Percentiles rank a stretch among this genome's conserved stretches.
phyloP scores from a whole-genome alignment of 257 asterid genomes.

The Nyctanthes arbortristis region DNA sequence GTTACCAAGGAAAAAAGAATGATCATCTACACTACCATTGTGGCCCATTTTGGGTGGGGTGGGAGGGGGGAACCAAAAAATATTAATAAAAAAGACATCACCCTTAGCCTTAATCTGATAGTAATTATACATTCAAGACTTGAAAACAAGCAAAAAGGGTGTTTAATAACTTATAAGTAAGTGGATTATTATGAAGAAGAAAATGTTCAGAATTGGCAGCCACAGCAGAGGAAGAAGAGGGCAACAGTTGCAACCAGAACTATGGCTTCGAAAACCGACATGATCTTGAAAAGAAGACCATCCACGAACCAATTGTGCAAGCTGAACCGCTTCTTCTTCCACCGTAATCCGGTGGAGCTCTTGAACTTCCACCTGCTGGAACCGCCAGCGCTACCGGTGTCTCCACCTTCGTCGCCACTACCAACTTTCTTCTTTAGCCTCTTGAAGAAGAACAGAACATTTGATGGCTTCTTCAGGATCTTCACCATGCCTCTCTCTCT shows the following conservation, averaged over 20 bases:
- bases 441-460: conserved; percentile 46
- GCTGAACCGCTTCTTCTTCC: conserved; percentile 57
- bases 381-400: conserved; percentile 14
- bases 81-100: not conserved
- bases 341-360: conserved; percentile 56
- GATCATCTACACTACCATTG: not conserved
- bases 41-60: too few species aligned
- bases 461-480: conserved; percentile 48
- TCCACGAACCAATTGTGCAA: conserved; percentile 61
- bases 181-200: not conserved
- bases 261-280: conserved; percentile 59
- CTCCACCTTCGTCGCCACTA: conserved; percentile 17
- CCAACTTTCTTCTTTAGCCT: conserved; percentile 42
- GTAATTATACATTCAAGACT: not conserved
- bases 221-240: conserved; percentile 77
- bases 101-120: too few species aligned
- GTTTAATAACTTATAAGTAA: not conserved
- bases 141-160: not conserved
- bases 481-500: conserved; percentile 37
- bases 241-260: conserved; percentile 53
- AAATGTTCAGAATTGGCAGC: conserved; percentile 58
- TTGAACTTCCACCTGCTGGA: conserved; percentile 50
- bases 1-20: not conserved
- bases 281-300: conserved; percentile 55
- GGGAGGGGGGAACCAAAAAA: too few species aligned